phyloP scores from a whole-genome alignment of 495 filamentous ascomycete genomes.

The Xylaria scruposa region DNA sequence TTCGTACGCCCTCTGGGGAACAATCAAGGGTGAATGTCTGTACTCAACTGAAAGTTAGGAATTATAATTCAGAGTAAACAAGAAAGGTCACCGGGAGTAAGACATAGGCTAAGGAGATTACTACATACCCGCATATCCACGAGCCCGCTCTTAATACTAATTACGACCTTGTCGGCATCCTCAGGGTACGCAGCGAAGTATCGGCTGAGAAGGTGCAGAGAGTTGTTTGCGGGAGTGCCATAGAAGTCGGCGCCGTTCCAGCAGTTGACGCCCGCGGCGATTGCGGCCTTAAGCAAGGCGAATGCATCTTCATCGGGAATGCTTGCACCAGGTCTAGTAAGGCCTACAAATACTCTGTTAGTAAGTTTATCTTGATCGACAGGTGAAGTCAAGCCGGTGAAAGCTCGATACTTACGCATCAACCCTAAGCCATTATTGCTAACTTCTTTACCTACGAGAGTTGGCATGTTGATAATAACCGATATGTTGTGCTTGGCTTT shows the following conservation, averaged over 20 bases:
- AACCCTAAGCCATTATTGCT: slow-evolving; percentile 54
- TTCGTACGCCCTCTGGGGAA: slow-evolving; percentile 60
- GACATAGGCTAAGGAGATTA: too few relatives aligned
- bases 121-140: slow-evolving; percentile 13
- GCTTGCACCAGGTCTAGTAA: slow-evolving; percentile 66
- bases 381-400: not conserved
- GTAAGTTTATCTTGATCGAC: too few relatives aligned
- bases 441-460: slow-evolving; percentile 41
- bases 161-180: slow-evolving; percentile 64
- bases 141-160: slow-evolving; percentile 65
- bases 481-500: not conserved
- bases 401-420: slow-evolving; percentile 42
- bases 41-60: not conserved
- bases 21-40: slow-evolving; percentile 42
- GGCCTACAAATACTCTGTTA: slow-evolving; percentile 47
- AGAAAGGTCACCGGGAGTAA: not conserved
- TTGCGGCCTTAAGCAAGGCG: slow-evolving; percentile 64
- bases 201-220: slow-evolving; percentile 60
- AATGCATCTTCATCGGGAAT: slow-evolving; percentile 64
- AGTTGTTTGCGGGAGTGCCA: slow-evolving; percentile 43
- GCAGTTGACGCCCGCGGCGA: slow-evolving; percentile 64
- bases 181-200: slow-evolving; percentile 69
- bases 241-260: slow-evolving; percentile 76
- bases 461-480: not conserved
- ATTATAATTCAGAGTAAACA: not conserved